Evolutionary conservation across 2,329 filamentous ascomycete species (phyloP).

Genomic region (Calonectria ilicicola): DNA sequence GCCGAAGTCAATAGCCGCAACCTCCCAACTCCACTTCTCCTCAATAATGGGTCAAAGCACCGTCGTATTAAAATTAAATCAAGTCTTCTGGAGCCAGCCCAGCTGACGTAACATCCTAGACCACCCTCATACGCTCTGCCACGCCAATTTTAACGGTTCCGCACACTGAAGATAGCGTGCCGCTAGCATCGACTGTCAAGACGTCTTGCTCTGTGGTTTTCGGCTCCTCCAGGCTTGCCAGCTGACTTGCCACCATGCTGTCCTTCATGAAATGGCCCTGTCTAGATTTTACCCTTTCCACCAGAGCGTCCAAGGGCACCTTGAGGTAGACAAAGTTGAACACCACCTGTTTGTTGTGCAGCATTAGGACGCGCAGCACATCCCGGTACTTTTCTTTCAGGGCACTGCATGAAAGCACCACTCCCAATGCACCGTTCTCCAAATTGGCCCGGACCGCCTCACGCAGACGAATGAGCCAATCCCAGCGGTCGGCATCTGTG

Average conservation of each 20-base stretch:
- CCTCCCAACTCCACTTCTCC: background rate
- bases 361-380: constrained; percentile 12
- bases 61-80: constrained; percentile 4
- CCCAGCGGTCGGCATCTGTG: constrained; percentile 12
- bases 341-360: constrained; percentile 1
- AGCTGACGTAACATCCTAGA: constrained; percentile 6
- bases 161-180: background rate
- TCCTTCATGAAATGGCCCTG: constrained; percentile 18
- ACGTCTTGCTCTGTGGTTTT: background rate
- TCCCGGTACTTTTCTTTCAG: constrained; percentile 13
- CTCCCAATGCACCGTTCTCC: constrained; percentile 1
- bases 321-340: constrained; percentile 17
- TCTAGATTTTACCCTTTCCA: background rate
- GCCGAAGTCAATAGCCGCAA: background rate
- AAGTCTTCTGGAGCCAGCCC: background rate
- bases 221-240: constrained; percentile 7
- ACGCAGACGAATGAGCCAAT: constrained; percentile 12
- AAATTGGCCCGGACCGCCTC: constrained; percentile 8
- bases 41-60: constrained; percentile 6
- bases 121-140: background rate
- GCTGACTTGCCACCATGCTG: constrained; percentile 10
- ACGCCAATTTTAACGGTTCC: background rate
- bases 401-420: constrained; percentile 11
- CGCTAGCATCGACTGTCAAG: background rate
- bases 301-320: background rate